phyloP scores from a whole-genome alignment of 495 filamentous ascomycete species.

The Tetracladium setigerum region DNA sequence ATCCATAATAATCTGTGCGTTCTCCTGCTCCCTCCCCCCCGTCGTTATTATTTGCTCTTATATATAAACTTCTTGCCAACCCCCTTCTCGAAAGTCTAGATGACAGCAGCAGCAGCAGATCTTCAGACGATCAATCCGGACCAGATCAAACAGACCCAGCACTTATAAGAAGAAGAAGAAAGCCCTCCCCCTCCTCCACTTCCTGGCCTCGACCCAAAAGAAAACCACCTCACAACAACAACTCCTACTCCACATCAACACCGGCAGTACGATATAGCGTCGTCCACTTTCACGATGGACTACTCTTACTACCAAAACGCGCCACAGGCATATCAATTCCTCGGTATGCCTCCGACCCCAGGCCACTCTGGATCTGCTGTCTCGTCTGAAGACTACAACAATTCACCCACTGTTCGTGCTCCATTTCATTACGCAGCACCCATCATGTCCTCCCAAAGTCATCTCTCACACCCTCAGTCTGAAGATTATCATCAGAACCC shows the following conservation, averaged over 20 bases:
- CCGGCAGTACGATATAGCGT: background rate
- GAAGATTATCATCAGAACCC: background rate
- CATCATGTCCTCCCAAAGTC: background rate
- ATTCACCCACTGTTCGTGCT: slow-evolving; percentile 45
- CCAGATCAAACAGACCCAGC: background rate
- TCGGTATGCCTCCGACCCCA: slow-evolving; percentile 45
- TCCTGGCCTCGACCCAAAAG: background rate
- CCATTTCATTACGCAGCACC: background rate
- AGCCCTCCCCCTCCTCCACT: background rate
- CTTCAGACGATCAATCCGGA: too few species aligned
- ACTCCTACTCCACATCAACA: background rate
- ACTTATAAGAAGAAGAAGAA: background rate
- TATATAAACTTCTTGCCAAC: too few species aligned
- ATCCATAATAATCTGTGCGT: too few species aligned
- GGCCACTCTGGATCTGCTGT: slow-evolving; percentile 44
- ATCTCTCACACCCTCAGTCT: background rate
- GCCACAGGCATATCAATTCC: slow-evolving; percentile 46
- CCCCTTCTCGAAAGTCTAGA: too few species aligned
- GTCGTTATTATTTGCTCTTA: too few species aligned
- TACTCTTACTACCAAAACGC: slow-evolving; percentile 32
- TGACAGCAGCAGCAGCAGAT: too few species aligned
- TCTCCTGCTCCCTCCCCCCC: too few species aligned
- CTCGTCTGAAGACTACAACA: slow-evolving; percentile 42
- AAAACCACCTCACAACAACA: background rate
- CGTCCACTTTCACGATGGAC: slow-evolving; percentile 14